Conservation (phyloP, 768 basidiomycete genomes). For the Hygrocybe punicea region DNA sequence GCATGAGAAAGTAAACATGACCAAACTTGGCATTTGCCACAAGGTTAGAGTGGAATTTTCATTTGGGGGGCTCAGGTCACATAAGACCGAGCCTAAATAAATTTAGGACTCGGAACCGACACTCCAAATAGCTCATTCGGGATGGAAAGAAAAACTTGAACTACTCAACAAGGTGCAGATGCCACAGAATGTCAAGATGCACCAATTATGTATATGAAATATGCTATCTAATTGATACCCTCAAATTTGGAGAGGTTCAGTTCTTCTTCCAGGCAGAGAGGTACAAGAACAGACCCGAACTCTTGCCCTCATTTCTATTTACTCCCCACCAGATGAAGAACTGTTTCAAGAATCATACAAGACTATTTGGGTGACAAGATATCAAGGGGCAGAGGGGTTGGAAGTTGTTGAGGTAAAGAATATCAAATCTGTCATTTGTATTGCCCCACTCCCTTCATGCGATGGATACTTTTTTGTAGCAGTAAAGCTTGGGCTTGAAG, state of each 20-base stretch:
- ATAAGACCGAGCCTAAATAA: too few relatives aligned
- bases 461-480: too few relatives aligned
- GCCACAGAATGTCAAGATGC: slow-evolving; percentile 8
- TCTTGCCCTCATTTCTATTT: slow-evolving; percentile 10
- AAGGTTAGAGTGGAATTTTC: too few relatives aligned
- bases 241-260: slow-evolving; percentile 8
- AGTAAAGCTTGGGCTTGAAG: too few relatives aligned
- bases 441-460: background rate
- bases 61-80: too few relatives aligned
- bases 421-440: slow-evolving; percentile 10
- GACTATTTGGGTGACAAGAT: slow-evolving; percentile 1
- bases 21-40: too few relatives aligned
- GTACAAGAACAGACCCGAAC: slow-evolving; percentile 10
- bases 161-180: slow-evolving; percentile 5
- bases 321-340: slow-evolving; percentile 2
- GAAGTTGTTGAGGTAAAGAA: slow-evolving; percentile 11
- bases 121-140: slow-evolving; percentile 7
- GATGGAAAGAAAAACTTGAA: slow-evolving; percentile 7
- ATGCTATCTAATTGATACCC: background rate
- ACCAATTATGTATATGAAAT: background rate
- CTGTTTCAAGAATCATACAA: slow-evolving; percentile 9
- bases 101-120: too few relatives aligned
- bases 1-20: too few relatives aligned
- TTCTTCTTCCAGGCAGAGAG: slow-evolving; percentile 18
- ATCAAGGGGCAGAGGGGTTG: background rate